phyloP scores from a whole-genome alignment of 1,139 yeast genomes.

The Candida tropicalis region DNA sequence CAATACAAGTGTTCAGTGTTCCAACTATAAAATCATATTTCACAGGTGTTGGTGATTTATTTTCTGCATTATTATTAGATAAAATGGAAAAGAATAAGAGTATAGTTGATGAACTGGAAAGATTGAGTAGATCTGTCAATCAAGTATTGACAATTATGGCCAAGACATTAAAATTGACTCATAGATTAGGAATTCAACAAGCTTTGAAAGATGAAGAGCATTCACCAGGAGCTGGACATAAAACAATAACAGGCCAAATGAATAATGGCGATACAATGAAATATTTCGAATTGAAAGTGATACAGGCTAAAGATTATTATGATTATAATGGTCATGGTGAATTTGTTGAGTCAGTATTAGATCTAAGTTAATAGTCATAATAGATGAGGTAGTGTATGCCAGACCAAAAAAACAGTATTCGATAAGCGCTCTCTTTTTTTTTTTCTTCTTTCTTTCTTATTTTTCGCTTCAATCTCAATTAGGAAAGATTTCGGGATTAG shows the following conservation, averaged over 20 bases:
- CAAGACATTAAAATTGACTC: slow-evolving; percentile 46
- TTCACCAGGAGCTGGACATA: slow-evolving; percentile 8
- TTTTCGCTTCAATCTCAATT: background rate
- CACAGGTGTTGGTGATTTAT: slow-evolving; percentile 92
- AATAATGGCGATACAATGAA: slow-evolving; percentile 43
- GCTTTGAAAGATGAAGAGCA: slow-evolving; percentile 15
- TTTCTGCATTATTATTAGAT: slow-evolving; percentile 76
- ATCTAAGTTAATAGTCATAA: slow-evolving; percentile 14
- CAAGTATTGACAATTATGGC: slow-evolving; percentile 55
- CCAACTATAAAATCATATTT: slow-evolving; percentile 71
- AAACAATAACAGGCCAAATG: slow-evolving; percentile 28
- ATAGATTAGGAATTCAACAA: slow-evolving; percentile 23
- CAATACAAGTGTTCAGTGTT: slow-evolving; percentile 39
- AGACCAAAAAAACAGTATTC: no score
- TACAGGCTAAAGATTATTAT: slow-evolving; percentile 37
- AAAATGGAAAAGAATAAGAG: slow-evolving; percentile 40
- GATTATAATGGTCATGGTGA: slow-evolving; percentile 28
- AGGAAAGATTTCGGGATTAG: background rate
- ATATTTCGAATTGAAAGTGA: slow-evolving; percentile 42
- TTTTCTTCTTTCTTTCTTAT: background rate
- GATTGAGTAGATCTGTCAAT: slow-evolving; percentile 39
- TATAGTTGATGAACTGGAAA: slow-evolving; percentile 7
- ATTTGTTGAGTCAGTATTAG: slow-evolving; percentile 15
- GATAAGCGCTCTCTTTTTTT: background rate
- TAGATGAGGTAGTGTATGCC: no score